Base-by-base conservation (phyloP, 192 early-diverging fungal genomes). In the Umbelopsis sp. region DNA sequence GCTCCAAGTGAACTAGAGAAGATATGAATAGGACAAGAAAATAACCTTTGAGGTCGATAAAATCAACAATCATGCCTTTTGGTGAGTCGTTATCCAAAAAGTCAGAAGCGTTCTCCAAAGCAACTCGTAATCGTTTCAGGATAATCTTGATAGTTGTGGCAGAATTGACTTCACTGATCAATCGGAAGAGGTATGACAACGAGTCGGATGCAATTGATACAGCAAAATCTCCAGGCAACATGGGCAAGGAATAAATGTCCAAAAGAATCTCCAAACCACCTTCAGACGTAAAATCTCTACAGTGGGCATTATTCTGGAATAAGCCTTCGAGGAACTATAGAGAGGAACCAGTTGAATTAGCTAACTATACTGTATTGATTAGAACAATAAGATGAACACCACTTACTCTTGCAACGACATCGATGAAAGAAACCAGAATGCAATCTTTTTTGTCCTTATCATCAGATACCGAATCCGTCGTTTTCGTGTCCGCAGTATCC, bases 311-410 rank as follows among this genome's bases (percentile, higher is more conserved):
- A 70, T 92, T 94, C 66, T 94, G 92, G 73, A 96, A 95, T 32
- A 95, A 81, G 8, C 94, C 94, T 67, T 96, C 94, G 43, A 95
- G 81, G 71, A 96, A 94, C 82, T 88, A 78, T n/a, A 24, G 34
- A 41, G 4, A 41, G 8, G 44, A 44, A 68, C n/a, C n/a, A 50
- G 31, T 59, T 24, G 2, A 17, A 45, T 49, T 49, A 49, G 47
- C 16, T 5, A 41, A 29, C 0, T 34, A 7, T 62, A 34, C 24
- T n/a, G 16, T 17, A 29, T 26, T 20, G 25, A 29, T 2, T 20
- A 7, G 8, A 26, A 34, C 6, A 32, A 34, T n/a, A 32, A 3
- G 34, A 32, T 2, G 26, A 34, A 62, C 14, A 9, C 26, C 14
- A 79, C 81, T 74, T 83, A 91, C 90, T 73, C 85, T 78, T 17